Percentiles rank a stretch among this genome's conserved stretches.
Evolutionary conservation across 768 basidiomycete genomes (phyloP).

Genomic region (Mycena capillaripes): DNA sequence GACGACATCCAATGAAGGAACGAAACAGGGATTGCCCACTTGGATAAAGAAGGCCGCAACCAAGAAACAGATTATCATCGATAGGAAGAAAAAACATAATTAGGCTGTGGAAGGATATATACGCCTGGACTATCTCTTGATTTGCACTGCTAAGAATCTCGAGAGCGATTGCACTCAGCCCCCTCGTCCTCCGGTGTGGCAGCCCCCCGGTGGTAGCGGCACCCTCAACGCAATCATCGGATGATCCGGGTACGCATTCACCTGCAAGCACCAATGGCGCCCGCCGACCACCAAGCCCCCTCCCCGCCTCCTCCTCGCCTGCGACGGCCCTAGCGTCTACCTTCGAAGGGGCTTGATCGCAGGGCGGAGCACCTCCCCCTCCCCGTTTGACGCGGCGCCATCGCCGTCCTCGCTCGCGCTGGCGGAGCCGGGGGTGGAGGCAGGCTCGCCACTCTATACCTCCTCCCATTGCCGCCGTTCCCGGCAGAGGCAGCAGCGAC

Average conservation of each 20-base stretch:
- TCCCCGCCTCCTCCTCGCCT: conserved; percentile 60
- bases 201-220: background rate
- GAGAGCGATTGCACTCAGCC: conserved; percentile 37
- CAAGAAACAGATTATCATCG: too few relatives aligned
- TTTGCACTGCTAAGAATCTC: too few relatives aligned
- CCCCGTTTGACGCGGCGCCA: conserved; percentile 39
- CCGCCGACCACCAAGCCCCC: background rate
- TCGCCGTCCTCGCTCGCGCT: conserved; percentile 37
- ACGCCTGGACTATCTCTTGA: too few relatives aligned
- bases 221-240: conserved; percentile 14
- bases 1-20: too few relatives aligned
- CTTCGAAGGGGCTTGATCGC: conserved; percentile 82
- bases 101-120: too few relatives aligned
- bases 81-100: too few relatives aligned
- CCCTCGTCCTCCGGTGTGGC: conserved; percentile 9
- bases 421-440: background rate
- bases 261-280: background rate
- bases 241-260: background rate
- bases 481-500: too few relatives aligned
- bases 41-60: too few relatives aligned
- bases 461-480: conserved; percentile 48
- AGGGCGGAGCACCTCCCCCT: conserved; percentile 58
- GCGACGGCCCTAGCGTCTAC: conserved; percentile 74
- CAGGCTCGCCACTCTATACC: conserved; percentile 74
- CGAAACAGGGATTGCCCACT: too few relatives aligned